phyloP scores from a whole-genome alignment of 1,284 basidiomycete species.

The Malassezia cuniculi region DNA sequence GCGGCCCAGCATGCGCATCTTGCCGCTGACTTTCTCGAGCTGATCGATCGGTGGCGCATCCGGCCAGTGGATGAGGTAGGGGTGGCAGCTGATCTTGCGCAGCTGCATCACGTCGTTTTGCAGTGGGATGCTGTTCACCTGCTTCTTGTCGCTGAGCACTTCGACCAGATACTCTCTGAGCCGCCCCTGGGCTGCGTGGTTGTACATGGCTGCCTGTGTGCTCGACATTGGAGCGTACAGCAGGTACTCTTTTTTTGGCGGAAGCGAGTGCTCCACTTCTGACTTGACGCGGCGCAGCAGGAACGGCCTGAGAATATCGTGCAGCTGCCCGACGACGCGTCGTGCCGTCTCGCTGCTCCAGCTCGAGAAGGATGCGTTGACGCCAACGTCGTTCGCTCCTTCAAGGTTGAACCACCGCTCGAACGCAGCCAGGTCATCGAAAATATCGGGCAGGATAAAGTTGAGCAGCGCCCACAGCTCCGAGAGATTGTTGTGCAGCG shows the following conservation, averaged over 20 bases:
- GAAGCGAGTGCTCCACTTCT: constrained; percentile 35
- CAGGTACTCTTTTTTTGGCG: constrained; percentile 51
- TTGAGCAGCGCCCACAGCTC: constrained; percentile 92
- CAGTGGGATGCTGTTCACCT: constrained; percentile 74
- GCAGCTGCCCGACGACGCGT: constrained; percentile 44
- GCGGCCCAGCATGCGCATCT: constrained; percentile 89
- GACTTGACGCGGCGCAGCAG: constrained; percentile 34
- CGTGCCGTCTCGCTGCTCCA: constrained; percentile 51
- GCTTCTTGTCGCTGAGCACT: constrained; percentile 8
- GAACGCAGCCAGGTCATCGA: constrained; percentile 75
- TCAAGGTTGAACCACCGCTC: constrained; percentile 57
- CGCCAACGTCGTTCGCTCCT: constrained; percentile 7
- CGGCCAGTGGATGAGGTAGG: constrained; percentile 83
- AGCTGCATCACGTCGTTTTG: constrained; percentile 86
- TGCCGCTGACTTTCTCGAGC: constrained; percentile 71
- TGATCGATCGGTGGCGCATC: constrained; percentile 54
- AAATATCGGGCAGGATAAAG: constrained; percentile 57
- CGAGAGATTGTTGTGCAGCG: constrained; percentile 83
- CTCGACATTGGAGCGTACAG: constrained; percentile 76
- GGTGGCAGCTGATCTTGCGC: constrained; percentile 69
- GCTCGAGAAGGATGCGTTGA: constrained; percentile 37
- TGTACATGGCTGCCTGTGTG: constrained; percentile 69
- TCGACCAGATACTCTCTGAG: constrained; percentile 32
- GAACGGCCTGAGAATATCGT: constrained; percentile 41
- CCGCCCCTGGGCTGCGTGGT: constrained; percentile 48